A percentile compares a stretch with the other conserved stretches of the same genome.
Evolutionary conservation across 345 rosid species (phyloP).

Genomic region (Salix suchowensis): DNA sequence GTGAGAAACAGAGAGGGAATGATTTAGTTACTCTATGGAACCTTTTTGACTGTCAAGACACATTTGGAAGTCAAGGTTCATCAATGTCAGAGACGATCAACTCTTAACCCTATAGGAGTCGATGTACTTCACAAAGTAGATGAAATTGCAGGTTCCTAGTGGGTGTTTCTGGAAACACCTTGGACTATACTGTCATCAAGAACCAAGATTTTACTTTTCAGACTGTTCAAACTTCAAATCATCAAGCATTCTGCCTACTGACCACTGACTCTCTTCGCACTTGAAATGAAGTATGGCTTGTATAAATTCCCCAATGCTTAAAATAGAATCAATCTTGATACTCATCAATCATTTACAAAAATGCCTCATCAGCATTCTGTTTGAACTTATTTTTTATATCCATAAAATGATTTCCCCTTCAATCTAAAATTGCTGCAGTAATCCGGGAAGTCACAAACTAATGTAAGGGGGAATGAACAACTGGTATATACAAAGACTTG

Average conservation of each 20-base stretch:
- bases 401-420: neutral
- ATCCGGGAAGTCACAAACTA: neutral
- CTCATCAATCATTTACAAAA: neutral
- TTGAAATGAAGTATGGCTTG: neutral
- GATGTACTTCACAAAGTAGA: neutral
- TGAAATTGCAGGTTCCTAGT: neutral
- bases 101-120: neutral
- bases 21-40: neutral
- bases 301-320: neutral
- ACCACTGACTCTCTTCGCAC: neutral
- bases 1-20: neutral
- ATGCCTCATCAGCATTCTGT: neutral
- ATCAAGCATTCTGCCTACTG: neutral
- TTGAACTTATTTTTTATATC: neutral
- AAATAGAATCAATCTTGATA: neutral
- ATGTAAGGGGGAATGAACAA: neutral
- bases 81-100: neutral
- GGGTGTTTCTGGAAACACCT: neutral
- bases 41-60: neutral
- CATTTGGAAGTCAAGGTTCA: neutral
- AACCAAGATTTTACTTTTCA: neutral
- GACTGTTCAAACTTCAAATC: neutral
- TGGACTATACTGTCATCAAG: neutral
- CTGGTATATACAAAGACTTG: neutral
- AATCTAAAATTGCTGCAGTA: neutral